phyloP scores from a whole-genome alignment of 2,329 filamentous ascomycete genomes.

The Didymellaceae sp. region DNA sequence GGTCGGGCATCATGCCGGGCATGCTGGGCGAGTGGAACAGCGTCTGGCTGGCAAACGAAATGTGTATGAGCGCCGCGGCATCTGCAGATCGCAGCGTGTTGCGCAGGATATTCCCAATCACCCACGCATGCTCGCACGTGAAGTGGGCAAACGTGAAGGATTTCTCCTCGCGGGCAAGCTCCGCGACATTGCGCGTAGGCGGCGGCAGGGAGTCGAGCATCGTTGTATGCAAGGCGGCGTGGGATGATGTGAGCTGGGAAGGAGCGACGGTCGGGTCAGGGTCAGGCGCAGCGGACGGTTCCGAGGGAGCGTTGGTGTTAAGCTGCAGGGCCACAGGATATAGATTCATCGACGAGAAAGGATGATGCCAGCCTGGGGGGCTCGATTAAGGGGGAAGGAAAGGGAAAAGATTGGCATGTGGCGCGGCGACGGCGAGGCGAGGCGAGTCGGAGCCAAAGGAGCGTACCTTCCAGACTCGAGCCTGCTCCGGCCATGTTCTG shows the following conservation, averaged over 20 bases:
- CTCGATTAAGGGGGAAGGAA: not conserved
- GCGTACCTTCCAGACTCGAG: slow-evolving; percentile 1
- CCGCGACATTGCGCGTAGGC: slow-evolving; percentile 47
- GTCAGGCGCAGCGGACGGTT: too few species aligned
- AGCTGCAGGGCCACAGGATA: slow-evolving; percentile 13
- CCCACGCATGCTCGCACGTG: slow-evolving; percentile 69
- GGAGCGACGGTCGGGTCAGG: too few species aligned
- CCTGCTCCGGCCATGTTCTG: slow-evolving; percentile 3
- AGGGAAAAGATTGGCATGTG: slow-evolving; percentile 6
- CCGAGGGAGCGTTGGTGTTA: too few species aligned
- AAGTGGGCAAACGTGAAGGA: slow-evolving; percentile 61
- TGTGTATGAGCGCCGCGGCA: slow-evolving; percentile 67
- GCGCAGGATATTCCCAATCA: slow-evolving; percentile 69
- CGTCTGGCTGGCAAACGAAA: slow-evolving; percentile 67
- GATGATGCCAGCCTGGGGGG: too few species aligned
- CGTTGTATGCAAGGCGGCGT: too few species aligned
- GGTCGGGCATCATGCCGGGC: slow-evolving; percentile 72
- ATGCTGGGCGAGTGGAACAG: slow-evolving; percentile 75
- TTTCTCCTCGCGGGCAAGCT: slow-evolving; percentile 52
- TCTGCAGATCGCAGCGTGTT: slow-evolving; percentile 64
- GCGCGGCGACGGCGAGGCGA: too few species aligned
- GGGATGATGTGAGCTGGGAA: too few species aligned
- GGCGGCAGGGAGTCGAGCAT: slow-evolving; percentile 34
- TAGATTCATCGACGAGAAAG: slow-evolving; percentile 9
- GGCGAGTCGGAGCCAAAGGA: too few species aligned